Evolutionary conservation across 1,139 yeast genomes (phyloP).

Genomic region (Hansenula lynferdii): DNA sequence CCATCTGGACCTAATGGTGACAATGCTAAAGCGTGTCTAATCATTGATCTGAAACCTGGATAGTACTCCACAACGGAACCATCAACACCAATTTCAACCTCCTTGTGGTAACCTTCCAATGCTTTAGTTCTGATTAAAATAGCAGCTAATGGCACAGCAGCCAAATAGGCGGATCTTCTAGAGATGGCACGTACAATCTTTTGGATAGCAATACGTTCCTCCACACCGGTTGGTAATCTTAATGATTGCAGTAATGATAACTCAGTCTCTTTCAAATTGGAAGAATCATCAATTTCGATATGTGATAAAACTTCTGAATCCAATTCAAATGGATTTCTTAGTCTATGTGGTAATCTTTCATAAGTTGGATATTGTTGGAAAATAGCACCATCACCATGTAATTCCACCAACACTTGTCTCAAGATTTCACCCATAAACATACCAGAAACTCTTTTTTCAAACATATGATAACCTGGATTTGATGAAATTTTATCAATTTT

Average conservation of each 20-base stretch:
- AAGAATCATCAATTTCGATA: conserved; percentile 76
- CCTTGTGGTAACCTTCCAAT: conserved; percentile 51
- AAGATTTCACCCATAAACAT: conserved; percentile 91
- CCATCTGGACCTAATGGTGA: conserved; percentile 71
- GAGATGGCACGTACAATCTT: conserved; percentile 72
- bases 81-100: conserved; percentile 89
- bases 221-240: conserved; percentile 60
- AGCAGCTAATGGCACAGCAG: conserved; percentile 89
- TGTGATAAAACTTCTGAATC: conserved; percentile 81
- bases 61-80: conserved; percentile 91
- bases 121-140: conserved; percentile 55
- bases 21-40: conserved; percentile 68
- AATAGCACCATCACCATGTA: conserved; percentile 51
- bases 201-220: conserved; percentile 71
- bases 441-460: conserved; percentile 91
- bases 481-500: conserved; percentile 69
- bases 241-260: conserved; percentile 57
- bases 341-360: conserved; percentile 59
- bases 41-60: conserved; percentile 76
- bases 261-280: conserved; percentile 62
- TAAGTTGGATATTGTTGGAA: conserved; percentile 49
- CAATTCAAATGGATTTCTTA: conserved; percentile 70
- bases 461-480: conserved; percentile 81
- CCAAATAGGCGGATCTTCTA: conserved; percentile 76
- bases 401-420: conserved; percentile 65